These are phyloP conservation scores for Chalciporus pseudorubinellus DNA, from an alignment of 768 basidiomycete species.

Conservation along the genomic window DNA sequence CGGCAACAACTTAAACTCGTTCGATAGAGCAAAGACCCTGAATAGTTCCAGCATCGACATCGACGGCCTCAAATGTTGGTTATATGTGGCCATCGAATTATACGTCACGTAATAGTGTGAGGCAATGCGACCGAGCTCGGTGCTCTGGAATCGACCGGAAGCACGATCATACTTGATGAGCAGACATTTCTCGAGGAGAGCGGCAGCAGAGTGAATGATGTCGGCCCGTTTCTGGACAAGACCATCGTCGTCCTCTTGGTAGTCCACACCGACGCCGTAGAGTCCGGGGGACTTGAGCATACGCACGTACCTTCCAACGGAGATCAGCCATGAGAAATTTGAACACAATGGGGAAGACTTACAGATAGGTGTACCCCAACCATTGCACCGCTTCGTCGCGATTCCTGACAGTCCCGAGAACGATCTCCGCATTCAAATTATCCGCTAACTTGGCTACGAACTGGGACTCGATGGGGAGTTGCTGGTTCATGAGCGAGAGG, in stretches of 20 bases:
- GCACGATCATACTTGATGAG: conserved; percentile 92
- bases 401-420: conserved; percentile 91
- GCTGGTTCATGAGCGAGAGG: conserved; percentile 91
- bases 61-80: conserved; percentile 84
- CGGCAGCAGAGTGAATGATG: conserved; percentile 90
- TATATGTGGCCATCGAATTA: conserved; percentile 94
- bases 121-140: conserved; percentile 91
- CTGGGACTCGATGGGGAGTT: conserved; percentile 95
- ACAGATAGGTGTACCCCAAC: conserved; percentile 94
- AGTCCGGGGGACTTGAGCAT: conserved; percentile 88
- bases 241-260: conserved; percentile 78
- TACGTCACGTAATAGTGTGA: conserved; percentile 96
- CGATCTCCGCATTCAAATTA: conserved; percentile 96
- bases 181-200: conserved; percentile 89
- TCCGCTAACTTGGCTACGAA: conserved; percentile 91
- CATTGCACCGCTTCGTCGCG: conserved; percentile 97
- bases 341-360: conserved; percentile 30
- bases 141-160: conserved; percentile 85
- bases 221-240: conserved; percentile 93
- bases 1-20: conserved; percentile 92
- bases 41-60: conserved; percentile 91
- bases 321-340: conserved; percentile 6
- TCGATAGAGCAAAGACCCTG: conserved; percentile 91
- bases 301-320: conserved; percentile 72
- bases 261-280: conserved; percentile 87